Conservation (phyloP, 768 basidiomycete genomes). For the Lactifluus hygrophoroides region DNA sequence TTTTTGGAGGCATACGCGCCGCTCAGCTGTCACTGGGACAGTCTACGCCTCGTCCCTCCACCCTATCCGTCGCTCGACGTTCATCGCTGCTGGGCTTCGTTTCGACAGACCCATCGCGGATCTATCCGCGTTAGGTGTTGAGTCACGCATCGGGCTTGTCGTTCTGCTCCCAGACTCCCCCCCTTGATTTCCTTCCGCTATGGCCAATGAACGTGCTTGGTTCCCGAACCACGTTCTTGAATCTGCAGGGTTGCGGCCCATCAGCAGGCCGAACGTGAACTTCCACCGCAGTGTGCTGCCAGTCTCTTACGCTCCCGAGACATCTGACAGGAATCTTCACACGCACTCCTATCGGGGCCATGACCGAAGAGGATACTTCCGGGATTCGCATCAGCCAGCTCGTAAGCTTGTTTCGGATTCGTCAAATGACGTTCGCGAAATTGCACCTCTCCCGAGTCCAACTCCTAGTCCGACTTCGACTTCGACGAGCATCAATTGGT, state of each 20-base stretch:
- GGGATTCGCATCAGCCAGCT: background rate
- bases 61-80: slow-evolving; percentile 68
- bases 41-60: slow-evolving; percentile 68
- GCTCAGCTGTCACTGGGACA: slow-evolving; percentile 61
- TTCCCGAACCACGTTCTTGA: background rate
- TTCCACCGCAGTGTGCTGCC: background rate
- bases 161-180: slow-evolving; percentile 16
- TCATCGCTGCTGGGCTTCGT: slow-evolving; percentile 66
- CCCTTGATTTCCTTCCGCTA: background rate
- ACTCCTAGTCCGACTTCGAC: background rate
- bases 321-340: background rate
- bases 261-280: slow-evolving; percentile 8
- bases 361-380: background rate
- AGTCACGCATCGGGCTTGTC: slow-evolving; percentile 25
- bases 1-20: slow-evolving; percentile 71
- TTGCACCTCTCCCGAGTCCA: background rate
- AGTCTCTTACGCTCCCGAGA: background rate
- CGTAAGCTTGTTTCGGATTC: background rate
- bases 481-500: slow-evolving; percentile 28
- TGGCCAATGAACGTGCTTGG: background rate
- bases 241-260: background rate
- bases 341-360: background rate
- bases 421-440: background rate
- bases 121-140: slow-evolving; percentile 29
- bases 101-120: slow-evolving; percentile 49